Conservation (phyloP, 2,329 filamentous ascomycete species). For the Paracorniculantispora psalliotae region DNA sequence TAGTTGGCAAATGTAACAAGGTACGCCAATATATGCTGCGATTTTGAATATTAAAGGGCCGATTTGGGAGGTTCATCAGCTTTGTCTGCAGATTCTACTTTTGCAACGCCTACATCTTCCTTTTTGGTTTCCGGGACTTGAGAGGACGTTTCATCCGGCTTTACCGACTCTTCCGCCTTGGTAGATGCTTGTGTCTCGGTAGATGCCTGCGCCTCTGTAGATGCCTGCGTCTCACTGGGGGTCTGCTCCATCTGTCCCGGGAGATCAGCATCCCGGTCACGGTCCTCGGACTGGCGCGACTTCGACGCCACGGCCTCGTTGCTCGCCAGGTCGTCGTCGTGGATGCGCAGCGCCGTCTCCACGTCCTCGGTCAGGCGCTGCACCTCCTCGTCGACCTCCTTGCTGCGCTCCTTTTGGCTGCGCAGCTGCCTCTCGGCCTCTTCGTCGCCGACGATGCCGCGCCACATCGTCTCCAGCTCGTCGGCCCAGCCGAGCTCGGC, state of each 20-base stretch:
- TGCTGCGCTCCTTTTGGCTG: conserved; percentile 25
- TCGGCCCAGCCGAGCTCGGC: conserved; percentile 77
- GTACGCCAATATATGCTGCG: background rate
- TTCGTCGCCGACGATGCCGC: conserved; percentile 57
- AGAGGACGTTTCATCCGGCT: background rate
- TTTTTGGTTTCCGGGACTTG: background rate
- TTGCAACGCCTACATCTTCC: background rate
- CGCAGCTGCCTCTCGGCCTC: conserved; percentile 46
- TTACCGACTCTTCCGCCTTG: background rate
- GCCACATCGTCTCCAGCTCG: conserved; percentile 76
- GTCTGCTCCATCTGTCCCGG: no score
- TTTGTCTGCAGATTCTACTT: background rate
- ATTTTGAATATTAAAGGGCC: background rate
- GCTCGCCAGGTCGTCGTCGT: conserved; percentile 18
- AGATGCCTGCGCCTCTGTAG: background rate
- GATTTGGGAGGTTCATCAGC: background rate
- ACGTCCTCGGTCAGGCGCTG: conserved; percentile 33
- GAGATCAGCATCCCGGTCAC: conserved; percentile 23
- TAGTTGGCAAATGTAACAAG: no score
- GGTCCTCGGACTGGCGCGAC: conserved; percentile 19
- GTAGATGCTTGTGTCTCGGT: background rate
- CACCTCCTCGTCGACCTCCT: conserved; percentile 40
- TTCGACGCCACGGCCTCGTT: conserved; percentile 4
- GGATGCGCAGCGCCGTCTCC: conserved; percentile 29
- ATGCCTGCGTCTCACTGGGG: no score